Evolutionary conservation across 1,284 basidiomycete species (phyloP).

Genomic region (Leccinum griseonigrum): DNA sequence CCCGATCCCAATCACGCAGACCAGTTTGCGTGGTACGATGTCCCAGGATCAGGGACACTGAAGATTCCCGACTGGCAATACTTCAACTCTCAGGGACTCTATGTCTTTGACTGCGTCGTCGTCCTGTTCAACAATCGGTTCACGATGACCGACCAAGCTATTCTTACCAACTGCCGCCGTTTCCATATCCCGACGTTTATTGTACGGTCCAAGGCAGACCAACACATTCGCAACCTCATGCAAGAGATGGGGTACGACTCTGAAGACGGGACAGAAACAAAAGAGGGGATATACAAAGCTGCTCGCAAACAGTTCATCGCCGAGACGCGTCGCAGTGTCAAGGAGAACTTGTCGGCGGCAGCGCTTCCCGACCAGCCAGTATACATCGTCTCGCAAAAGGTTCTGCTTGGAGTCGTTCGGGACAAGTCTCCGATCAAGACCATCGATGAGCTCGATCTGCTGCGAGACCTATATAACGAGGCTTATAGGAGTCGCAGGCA

Average conservation of each 20-base stretch:
- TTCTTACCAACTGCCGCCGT: constrained; percentile 28
- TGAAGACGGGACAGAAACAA: constrained; percentile 18
- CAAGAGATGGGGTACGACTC: constrained; percentile 31
- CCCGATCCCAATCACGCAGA: constrained; percentile 22
- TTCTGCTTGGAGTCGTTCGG: constrained; percentile 20
- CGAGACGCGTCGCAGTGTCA: constrained; percentile 30
- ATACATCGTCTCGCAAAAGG: constrained; percentile 30
- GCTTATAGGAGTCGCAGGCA: constrained; percentile 16
- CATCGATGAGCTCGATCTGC: constrained; percentile 35
- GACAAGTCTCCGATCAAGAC: constrained; percentile 23
- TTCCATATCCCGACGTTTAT: constrained; percentile 35
- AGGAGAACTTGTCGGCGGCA: constrained; percentile 28
- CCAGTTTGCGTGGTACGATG: constrained; percentile 36
- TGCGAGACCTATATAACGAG: constrained; percentile 27
- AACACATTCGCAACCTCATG: constrained; percentile 33
- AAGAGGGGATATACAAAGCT: constrained; percentile 20
- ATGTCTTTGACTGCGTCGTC: constrained; percentile 36
- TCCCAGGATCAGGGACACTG: constrained; percentile 37
- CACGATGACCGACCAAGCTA: constrained; percentile 32
- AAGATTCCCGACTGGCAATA: constrained; percentile 36
- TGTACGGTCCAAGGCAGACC: constrained; percentile 38
- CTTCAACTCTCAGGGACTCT: constrained; percentile 38
- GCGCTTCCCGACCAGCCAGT: constrained; percentile 31
- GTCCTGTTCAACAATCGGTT: constrained; percentile 32
- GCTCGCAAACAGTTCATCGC: constrained; percentile 24